These are phyloP conservation scores for Pyrus hybrid DNA, from an alignment of 331 rosid genomes.

Conservation along the genomic window DNA sequence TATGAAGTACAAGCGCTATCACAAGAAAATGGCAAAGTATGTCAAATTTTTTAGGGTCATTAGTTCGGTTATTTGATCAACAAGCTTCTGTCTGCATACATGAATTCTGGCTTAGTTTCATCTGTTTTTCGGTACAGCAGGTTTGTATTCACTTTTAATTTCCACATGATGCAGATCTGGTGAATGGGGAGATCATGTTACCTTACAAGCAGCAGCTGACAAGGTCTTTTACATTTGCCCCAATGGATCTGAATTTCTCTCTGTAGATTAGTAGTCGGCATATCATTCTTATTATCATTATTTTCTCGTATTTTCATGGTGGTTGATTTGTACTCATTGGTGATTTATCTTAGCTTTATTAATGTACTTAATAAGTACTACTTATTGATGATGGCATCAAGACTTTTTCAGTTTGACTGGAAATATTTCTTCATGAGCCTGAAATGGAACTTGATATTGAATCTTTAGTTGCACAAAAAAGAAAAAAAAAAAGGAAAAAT, in stretches of 20 bases:
- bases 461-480: not conserved
- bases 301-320: not conserved
- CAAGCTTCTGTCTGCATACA: not conserved
- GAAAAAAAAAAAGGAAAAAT: not conserved
- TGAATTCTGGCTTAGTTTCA: not conserved
- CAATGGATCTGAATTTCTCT: not conserved
- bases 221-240: slow-evolving; percentile 38
- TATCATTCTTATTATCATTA: not conserved
- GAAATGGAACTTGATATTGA: not conserved
- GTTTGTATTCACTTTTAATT: slow-evolving; percentile 15
- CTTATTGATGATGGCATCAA: not conserved
- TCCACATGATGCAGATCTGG: slow-evolving; percentile 51
- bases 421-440: not conserved
- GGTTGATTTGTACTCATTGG: not conserved
- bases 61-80: slow-evolving; percentile 7
- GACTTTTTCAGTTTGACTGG: not conserved
- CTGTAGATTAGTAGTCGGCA: not conserved
- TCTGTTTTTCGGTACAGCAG: not conserved
- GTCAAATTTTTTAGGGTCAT: slow-evolving; percentile 17
- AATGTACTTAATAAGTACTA: too few species aligned
- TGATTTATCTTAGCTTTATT: not conserved
- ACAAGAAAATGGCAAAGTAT: slow-evolving; percentile 86
- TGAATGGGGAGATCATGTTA: slow-evolving; percentile 98
- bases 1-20: slow-evolving; percentile 81
- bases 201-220: slow-evolving; percentile 93